These are phyloP conservation scores for Mortierella sp. DNA, from an alignment of 371 early-diverging fungal species.

Conservation along the genomic window DNA sequence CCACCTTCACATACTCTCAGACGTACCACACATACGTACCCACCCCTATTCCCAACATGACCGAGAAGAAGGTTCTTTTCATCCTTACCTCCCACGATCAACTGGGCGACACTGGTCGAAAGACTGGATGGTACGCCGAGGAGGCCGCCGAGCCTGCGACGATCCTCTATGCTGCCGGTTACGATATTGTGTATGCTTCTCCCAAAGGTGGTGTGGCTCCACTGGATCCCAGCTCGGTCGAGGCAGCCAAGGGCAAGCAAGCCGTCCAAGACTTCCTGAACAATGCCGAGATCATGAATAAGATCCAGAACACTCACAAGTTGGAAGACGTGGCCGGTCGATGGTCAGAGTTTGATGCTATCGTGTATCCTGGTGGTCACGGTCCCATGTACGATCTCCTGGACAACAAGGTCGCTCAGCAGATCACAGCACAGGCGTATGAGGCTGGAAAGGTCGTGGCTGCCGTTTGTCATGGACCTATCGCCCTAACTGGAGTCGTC, in stretches of 20 bases:
- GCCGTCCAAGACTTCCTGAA: slow-evolving; percentile 43
- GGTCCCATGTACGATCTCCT: slow-evolving; percentile 60
- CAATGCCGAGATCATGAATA: slow-evolving; percentile 38
- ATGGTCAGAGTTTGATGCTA: slow-evolving; percentile 47
- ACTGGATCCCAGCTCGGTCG: slow-evolving; percentile 55
- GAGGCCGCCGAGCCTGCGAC: slow-evolving; percentile 58
- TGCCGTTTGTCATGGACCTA: slow-evolving; percentile 62
- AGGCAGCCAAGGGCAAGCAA: slow-evolving; percentile 47
- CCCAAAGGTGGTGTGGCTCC: slow-evolving; percentile 61
- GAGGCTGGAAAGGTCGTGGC: slow-evolving; percentile 56
- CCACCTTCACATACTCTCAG: not conserved
- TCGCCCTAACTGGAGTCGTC: slow-evolving; percentile 57
- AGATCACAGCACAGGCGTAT: slow-evolving; percentile 51
- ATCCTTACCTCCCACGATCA: slow-evolving; percentile 36
- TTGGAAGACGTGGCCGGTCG: slow-evolving; percentile 44
- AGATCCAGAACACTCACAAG: slow-evolving; percentile 52
- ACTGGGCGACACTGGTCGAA: slow-evolving; percentile 27
- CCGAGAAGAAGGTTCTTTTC: slow-evolving; percentile 33
- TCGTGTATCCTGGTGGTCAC: slow-evolving; percentile 63
- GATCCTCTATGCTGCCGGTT: slow-evolving; percentile 43
- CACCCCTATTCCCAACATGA: not conserved
- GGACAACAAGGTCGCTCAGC: slow-evolving; percentile 44
- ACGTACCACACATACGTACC: not conserved
- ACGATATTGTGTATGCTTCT: slow-evolving; percentile 57
- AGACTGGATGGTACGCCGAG: slow-evolving; percentile 46